Conservation (phyloP, 208 protist species). For the Leishmania turanica region DNA sequence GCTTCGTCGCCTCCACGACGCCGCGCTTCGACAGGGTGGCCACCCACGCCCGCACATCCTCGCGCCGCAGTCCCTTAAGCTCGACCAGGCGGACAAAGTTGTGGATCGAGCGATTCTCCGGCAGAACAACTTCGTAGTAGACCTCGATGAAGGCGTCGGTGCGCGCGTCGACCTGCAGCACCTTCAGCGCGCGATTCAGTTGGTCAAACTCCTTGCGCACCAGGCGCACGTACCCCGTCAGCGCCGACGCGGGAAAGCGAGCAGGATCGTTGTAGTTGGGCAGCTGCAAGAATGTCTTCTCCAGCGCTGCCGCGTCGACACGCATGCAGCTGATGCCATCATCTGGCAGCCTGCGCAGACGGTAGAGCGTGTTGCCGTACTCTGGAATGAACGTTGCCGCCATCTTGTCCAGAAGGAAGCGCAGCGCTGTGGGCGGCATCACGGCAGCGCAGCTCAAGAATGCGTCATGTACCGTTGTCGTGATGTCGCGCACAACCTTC, state of each 20-base stretch:
- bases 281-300: conserved; percentile 80
- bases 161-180: conserved; percentile 82
- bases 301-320: conserved; percentile 75
- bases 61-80: conserved; percentile 79
- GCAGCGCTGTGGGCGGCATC: conserved; percentile 57
- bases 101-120: conserved; percentile 87
- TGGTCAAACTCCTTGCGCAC: conserved; percentile 84
- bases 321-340: conserved; percentile 72
- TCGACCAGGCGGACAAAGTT: conserved; percentile 88
- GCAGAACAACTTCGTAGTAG: conserved; percentile 82
- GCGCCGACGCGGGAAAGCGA: conserved; percentile 48
- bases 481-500: conserved; percentile 62
- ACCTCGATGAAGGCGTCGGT: conserved; percentile 80
- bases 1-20: conserved; percentile 86
- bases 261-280: conserved; percentile 89
- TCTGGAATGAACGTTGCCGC: conserved; percentile 68
- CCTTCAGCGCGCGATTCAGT: conserved; percentile 82
- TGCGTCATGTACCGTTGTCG: conserved; percentile 56
- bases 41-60: conserved; percentile 82
- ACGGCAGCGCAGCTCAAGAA: conserved; percentile 70
- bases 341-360: conserved; percentile 51
- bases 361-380: conserved; percentile 77
- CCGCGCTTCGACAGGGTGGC: conserved; percentile 79
- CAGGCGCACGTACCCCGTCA: conserved; percentile 76
- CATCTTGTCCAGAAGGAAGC: conserved; percentile 87